Base-by-base conservation (phyloP, 495 filamentous ascomycete genomes). In the Talaromyces wortmannii region DNA sequence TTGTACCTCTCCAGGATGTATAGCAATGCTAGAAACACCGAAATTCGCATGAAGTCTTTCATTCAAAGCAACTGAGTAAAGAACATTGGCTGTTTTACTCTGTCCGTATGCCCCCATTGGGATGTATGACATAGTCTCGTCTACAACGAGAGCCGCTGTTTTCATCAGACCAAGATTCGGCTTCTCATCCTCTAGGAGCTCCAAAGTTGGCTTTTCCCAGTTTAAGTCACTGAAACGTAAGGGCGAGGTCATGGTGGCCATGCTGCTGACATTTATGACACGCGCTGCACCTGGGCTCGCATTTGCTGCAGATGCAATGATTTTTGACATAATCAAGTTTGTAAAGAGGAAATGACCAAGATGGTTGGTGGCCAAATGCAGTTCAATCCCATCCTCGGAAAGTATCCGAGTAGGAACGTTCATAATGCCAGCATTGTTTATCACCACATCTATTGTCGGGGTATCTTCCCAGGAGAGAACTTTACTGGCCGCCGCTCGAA, bases 381-480 rank as follows among this genome's bases (percentile, higher is more conserved):
- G 55, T 61, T 87, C 82, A 32, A 78, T 58, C 0, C 72, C 73
- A 15, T 76, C 73, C 32, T 31, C 65, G 40, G 63, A 72, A 31
- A 61, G 53, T 40, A 53, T 53, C 17, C 55, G 52, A 55, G 59
- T 71, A 31, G 59, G 68, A 48, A 62, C 61, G 10, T 69, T 73
- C 84, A 88, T 88, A 57, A 87, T 74, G 6, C 78, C 85, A n/a
- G 85, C 83, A 61, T 86, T 89, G 70, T 89, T 88, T 65, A 88
- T 81, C 16, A 88, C 59, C 13, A 86, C 78, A 63, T 88, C 82
- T 44, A 89, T 77, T 18, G 73, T 60, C 53, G 75, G 67, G 55
- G 83, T 78, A 32, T 67, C 61, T 5, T 48, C 17, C 45, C 57
- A 73, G n/a, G 65, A 52, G n/a, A 73, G 69, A 59, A 87, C 77